Conservation (phyloP, 495 filamentous ascomycete species). For the Aspergillus hancockii region DNA sequence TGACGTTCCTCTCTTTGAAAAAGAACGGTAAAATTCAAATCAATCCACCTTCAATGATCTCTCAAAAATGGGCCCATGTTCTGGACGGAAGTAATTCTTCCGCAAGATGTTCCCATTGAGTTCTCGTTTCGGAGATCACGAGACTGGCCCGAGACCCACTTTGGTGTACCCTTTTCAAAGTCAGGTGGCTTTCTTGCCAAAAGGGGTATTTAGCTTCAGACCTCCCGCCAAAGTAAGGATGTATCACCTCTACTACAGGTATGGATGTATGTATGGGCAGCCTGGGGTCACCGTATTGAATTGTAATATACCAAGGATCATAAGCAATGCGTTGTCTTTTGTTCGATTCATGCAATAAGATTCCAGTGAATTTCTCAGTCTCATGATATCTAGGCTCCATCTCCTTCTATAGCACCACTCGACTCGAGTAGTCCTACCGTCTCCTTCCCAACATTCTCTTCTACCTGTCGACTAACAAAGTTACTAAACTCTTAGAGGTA, state of each 20-base stretch:
- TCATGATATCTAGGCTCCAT: neutral
- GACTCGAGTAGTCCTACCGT: neutral
- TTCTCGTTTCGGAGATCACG: slow-evolving; percentile 5
- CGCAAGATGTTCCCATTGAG: neutral
- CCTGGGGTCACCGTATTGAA: too few species aligned
- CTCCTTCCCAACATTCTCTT: neutral
- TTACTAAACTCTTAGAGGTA: slow-evolving; percentile 1
- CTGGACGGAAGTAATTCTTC: neutral
- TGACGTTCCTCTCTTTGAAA: neutral
- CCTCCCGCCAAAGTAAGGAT: neutral
- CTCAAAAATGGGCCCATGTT: neutral
- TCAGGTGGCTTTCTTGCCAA: slow-evolving; percentile 5
- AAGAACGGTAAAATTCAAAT: neutral
- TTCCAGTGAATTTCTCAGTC: neutral
- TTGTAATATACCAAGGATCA: too few species aligned
- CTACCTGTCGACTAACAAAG: slow-evolving; percentile 3
- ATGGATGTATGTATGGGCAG: too few species aligned
- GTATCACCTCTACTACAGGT: too few species aligned
- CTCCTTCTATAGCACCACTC: neutral
- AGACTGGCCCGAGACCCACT: slow-evolving; percentile 6
- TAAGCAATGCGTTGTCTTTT: too few species aligned
- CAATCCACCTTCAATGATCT: neutral
- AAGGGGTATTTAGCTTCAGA: slow-evolving; percentile 2
- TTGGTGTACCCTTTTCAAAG: neutral
- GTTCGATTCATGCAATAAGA: too few species aligned